Base-by-base conservation (phyloP, 2,329 filamentous ascomycete species). In the Xylaria sp. region DNA sequence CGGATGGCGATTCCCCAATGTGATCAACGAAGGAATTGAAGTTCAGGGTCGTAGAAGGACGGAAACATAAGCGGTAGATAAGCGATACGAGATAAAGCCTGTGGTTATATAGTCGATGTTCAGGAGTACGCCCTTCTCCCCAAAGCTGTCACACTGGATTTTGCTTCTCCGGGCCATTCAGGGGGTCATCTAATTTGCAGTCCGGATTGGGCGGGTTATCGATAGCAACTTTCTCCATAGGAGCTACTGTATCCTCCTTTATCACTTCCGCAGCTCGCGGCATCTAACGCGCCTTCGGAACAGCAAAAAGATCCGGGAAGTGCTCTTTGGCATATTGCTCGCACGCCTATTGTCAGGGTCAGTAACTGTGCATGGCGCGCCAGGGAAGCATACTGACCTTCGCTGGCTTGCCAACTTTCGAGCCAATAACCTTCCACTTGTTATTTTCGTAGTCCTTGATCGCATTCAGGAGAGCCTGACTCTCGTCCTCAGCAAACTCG, bases 401-500 rank as follows among this genome's bases (percentile, higher is more conserved):
- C 68, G 94, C 94, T 53, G 94, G 94, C 78, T 99, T 99, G 71
- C 92, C 92, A 68, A 99, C 91, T 76, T 97, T 97, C 74, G 91
- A 88, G 42, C 94, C 94, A 72, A 97, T 97, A 30, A 88, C 86
- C 78, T 97, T 97, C 94, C 94, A 99, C 74, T 97, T 97, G 75
- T 95, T 97, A 72, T 91, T 89, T 74, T 99, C 94, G 76, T 97
- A 97, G 73, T 99, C 94, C 77, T 96, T 97, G 78, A 99, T 99
- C 35, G 94, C 94, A 65, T 90, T 91, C 66, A 96, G 84, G 60
- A 99, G 78, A 44, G 90, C 89, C 68, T 87, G 83, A 71, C 86
- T 91, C 84, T 91, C 94, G 72, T 97, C 92, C 79, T 97, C 93
- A 54, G 91, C 92, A 74, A 99, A 97, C 73, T 97, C 94, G 66